Percentiles rank a stretch among this genome's conserved stretches.
Conservation (phyloP, 2,329 filamentous ascomycete genomes). For the Botrytis aclada region DNA sequence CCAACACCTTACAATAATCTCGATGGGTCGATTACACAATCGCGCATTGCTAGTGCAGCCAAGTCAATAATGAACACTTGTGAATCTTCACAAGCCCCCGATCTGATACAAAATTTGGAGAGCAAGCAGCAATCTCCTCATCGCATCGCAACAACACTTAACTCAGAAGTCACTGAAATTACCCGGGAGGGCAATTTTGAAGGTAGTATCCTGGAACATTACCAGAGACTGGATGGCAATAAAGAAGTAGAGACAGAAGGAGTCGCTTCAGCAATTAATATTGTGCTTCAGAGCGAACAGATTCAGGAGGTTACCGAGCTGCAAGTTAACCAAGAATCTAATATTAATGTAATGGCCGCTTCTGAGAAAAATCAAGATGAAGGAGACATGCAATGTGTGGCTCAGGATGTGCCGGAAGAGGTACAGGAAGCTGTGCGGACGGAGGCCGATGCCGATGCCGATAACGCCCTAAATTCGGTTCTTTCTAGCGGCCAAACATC, state of each 20-base stretch:
- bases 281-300: too few species aligned
- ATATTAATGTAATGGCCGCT: neutral
- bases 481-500: conserved; percentile 8
- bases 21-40: conserved; percentile 18
- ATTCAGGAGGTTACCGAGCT: neutral
- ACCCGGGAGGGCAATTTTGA: neutral
- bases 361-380: neutral
- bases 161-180: neutral
- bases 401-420: neutral
- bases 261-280: neutral
- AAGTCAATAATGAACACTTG: neutral
- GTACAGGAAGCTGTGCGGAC: neutral
- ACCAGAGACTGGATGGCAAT: neutral
- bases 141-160: neutral
- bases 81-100: neutral
- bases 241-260: neutral
- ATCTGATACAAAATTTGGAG: neutral
- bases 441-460: neutral
- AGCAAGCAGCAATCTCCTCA: neutral
- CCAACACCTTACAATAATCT: neutral
- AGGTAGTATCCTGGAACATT: neutral
- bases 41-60: neutral
- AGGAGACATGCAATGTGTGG: neutral
- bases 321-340: neutral
- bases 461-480: neutral